Evolutionary conservation across 192 early-diverging fungal genomes (phyloP), one percentile per base, ranked within the genome.

Genomic region (Podila horticola): DNA sequence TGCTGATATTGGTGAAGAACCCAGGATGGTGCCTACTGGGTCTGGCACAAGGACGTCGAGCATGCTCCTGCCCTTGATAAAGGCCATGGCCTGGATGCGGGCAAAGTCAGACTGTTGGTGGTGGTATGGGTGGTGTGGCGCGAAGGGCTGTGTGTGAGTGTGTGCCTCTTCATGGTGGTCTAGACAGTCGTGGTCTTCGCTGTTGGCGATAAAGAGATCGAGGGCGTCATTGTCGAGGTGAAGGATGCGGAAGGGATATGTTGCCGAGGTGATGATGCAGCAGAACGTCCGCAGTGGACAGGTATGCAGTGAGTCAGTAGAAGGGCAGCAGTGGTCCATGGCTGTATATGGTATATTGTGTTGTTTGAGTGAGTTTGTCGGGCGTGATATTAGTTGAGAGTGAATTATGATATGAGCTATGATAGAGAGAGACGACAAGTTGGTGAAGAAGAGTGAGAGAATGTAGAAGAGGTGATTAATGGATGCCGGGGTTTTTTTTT

Each of bases 261-360:
- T 8, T 28, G 28, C 30, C 12, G 59, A 31, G 15, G 59, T 61
- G 28, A 33, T 61, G 30, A 61, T 61, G 29, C 59, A 33, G 59
- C 59, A 28, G 59, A 61, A 61, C 15, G 59, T 61, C 28, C 59
- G 59, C 28, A 61, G 59, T 17, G 59, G 59, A 31, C 59, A 61
- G 5, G 59, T 31, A 13, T 31, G 59, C 29, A 61, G 59, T 7
- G 26, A 33, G 59, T 61, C 22, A 33, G 59, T 30, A 22, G 52
- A 55, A 55, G 52, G 52, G 24, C 52, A 55, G 24, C 24, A 26
- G 12, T 55, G 52, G 52, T 55, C 52, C 52, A 55, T 55, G 1
- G 0, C 4, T 61, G 29, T 11, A 29, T 60, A 13, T 33, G 28
- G 17, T 13, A 31, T 28, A 12, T 33, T 33, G 59, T 33, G 22